phyloP scores from a whole-genome alignment of 306 rosid species.

The Acmispon strigosus region DNA sequence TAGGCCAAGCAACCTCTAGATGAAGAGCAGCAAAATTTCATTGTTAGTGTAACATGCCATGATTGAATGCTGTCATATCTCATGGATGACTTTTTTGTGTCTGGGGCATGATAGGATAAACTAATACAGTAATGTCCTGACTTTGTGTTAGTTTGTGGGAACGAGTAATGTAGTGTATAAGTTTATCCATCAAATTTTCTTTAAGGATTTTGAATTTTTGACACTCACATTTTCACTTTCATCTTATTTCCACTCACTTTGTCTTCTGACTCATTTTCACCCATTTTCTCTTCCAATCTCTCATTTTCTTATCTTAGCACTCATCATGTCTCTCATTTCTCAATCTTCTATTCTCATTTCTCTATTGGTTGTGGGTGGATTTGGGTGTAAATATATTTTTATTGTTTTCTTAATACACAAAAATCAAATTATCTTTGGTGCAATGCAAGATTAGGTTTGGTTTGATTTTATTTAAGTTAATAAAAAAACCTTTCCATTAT shows the following conservation, averaged over 20 bases:
- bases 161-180: background rate
- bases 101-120: background rate
- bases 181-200: background rate
- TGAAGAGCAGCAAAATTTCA: constrained; percentile 11
- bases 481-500: too few relatives aligned
- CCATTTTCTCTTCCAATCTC: too few relatives aligned
- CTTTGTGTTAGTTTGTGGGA: background rate
- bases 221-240: too few relatives aligned
- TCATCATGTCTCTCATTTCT: too few relatives aligned
- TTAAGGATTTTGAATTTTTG: too few relatives aligned
- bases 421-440: background rate
- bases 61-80: constrained; percentile 8
- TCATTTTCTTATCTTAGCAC: too few relatives aligned
- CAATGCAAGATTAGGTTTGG: background rate
- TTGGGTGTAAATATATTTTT: too few relatives aligned
- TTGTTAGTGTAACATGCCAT: constrained; percentile 12
- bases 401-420: background rate
- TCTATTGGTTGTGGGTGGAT: too few relatives aligned
- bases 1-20: constrained; percentile 27
- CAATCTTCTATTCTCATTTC: too few relatives aligned
- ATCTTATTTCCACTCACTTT: too few relatives aligned
- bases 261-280: too few relatives aligned
- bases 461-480: background rate
- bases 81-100: background rate
- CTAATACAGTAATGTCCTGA: background rate